phyloP scores from a whole-genome alignment of 139 green algal species.

The Asterochloris sp. region DNA sequence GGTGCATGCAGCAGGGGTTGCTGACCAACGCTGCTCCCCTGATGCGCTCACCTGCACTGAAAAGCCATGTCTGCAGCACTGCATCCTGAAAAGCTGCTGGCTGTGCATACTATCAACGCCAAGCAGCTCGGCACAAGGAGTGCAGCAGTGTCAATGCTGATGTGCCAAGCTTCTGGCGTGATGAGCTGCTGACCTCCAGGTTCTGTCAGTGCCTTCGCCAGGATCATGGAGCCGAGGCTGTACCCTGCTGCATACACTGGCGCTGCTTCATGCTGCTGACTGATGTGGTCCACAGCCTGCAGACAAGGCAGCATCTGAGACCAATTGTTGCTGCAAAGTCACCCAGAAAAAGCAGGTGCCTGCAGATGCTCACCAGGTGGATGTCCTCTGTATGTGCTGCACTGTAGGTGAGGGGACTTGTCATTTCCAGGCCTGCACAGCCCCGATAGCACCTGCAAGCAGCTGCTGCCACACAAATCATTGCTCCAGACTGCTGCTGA shows the following conservation, averaged over 20 bases:
- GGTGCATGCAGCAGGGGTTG: conserved; percentile 47
- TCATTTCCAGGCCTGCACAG: conserved; percentile 63
- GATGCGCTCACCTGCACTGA: too few species aligned
- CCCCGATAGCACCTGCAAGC: conserved; percentile 42
- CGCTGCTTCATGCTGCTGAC: conserved; percentile 41
- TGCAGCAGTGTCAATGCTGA: neutral
- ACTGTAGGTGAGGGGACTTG: conserved; percentile 46
- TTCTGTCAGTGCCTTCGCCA: conserved; percentile 12
- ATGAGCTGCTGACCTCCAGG: neutral
- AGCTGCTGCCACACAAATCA: too few species aligned
- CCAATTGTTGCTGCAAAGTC: too few species aligned
- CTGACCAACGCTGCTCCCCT: conserved; percentile 26
- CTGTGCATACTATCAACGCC: too few species aligned
- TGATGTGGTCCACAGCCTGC: conserved; percentile 39
- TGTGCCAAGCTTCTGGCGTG: neutral
- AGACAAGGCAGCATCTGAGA: too few species aligned
- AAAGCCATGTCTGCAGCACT: too few species aligned
- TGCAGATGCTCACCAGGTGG: conserved; percentile 3
- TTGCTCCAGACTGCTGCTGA: too few species aligned
- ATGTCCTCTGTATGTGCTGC: conserved; percentile 54
- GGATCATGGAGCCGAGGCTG: conserved; percentile 64
- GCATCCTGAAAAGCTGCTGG: too few species aligned
- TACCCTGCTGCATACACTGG: conserved; percentile 62
- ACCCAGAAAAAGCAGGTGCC: too few species aligned
- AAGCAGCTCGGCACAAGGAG: too few species aligned